Evolutionary conservation across 345 rosid species (phyloP).

Genomic region (Leavenworthia alabamica): DNA sequence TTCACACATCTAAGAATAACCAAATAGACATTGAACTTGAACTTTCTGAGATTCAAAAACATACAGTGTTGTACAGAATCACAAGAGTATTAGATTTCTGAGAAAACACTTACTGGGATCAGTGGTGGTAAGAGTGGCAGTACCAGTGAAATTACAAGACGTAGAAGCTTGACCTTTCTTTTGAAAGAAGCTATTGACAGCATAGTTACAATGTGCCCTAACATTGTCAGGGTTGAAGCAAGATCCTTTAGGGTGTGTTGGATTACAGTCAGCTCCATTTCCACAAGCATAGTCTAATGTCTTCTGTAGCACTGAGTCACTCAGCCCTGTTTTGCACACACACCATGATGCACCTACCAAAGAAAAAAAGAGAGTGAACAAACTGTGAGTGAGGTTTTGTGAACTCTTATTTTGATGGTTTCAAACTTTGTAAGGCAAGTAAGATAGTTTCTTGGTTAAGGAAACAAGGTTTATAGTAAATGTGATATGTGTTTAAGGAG

Average conservation of each 20-base stretch:
- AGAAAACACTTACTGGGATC: slow-evolving; percentile 51
- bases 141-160: slow-evolving; percentile 73
- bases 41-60: neutral
- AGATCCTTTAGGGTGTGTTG: slow-evolving; percentile 45
- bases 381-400: neutral
- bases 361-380: neutral
- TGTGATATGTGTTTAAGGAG: neutral
- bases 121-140: slow-evolving; percentile 44
- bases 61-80: neutral
- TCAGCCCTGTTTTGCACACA: slow-evolving; percentile 63
- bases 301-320: slow-evolving; percentile 58
- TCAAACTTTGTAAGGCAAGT: neutral
- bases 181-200: slow-evolving; percentile 91
- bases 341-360: slow-evolving; percentile 69
- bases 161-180: slow-evolving; percentile 64
- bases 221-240: slow-evolving; percentile 74
- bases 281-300: slow-evolving; percentile 94
- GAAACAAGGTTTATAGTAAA: neutral
- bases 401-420: neutral
- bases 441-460: neutral
- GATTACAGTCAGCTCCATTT: slow-evolving; percentile 87
- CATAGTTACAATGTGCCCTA: slow-evolving; percentile 71
- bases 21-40: neutral
- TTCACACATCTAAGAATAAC: neutral
- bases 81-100: neutral